Percentiles rank a stretch among this genome's conserved stretches.
Conservation (phyloP, 1,139 yeast genomes). For the Zhuliangozyma parablackwelliae region DNA sequence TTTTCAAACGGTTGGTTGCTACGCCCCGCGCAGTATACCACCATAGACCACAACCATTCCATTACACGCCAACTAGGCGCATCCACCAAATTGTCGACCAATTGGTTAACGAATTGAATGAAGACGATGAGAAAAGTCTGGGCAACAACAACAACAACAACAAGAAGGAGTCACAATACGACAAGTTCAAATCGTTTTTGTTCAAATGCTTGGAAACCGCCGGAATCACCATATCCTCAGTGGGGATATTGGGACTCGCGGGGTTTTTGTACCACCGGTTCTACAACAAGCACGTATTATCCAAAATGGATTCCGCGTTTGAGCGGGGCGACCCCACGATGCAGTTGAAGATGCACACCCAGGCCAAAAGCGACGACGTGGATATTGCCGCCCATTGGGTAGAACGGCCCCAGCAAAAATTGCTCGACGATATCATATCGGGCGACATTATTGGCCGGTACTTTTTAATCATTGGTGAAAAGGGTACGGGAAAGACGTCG, state of each 20-base stretch:
- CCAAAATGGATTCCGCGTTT: conserved; percentile 65
- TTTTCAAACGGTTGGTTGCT: no score
- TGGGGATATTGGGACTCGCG: conserved; percentile 66
- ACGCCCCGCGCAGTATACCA: no score
- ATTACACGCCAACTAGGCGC: background rate
- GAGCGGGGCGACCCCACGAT: conserved; percentile 65
- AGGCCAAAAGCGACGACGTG: conserved; percentile 27
- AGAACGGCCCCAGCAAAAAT: conserved; percentile 61
- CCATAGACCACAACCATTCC: no score
- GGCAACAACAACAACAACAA: conserved; percentile 8
- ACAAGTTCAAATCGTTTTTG: conserved; percentile 20
- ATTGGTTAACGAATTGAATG: conserved; percentile 13
- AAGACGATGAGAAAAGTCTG: conserved; percentile 11
- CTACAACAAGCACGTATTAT: conserved; percentile 56
- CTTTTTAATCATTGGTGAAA: conserved; percentile 72
- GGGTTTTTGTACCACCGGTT: conserved; percentile 66
- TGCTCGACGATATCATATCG: conserved; percentile 60
- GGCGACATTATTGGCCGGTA: conserved; percentile 67
- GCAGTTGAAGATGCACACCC: conserved; percentile 50
- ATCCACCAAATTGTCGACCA: conserved; percentile 17
- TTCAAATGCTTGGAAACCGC: conserved; percentile 67
- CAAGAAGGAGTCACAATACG: conserved; percentile 10
- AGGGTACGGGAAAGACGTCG: conserved; percentile 84
- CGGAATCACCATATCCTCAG: conserved; percentile 70
- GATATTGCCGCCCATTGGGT: conserved; percentile 50